A percentile compares a stretch with the other conserved stretches of the same genome.
Evolutionary conservation across 83 land plant species (phyloP).

Genomic region (Larix sibirica): DNA sequence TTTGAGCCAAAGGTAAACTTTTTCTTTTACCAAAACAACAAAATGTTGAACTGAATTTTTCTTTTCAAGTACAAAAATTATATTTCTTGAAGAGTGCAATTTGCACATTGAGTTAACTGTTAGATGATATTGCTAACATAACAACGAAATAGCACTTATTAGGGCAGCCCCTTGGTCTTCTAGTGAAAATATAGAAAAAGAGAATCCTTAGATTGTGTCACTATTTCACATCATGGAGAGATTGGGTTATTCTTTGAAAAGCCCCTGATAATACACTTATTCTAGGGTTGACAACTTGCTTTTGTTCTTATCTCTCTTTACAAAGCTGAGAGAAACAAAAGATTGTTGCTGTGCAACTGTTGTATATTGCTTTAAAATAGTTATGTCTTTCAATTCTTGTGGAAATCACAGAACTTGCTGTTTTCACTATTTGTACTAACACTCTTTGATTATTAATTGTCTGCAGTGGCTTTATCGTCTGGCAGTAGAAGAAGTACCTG

Average conservation of each 20-base stretch:
- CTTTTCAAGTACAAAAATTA: too few relatives aligned
- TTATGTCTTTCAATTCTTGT: not conserved
- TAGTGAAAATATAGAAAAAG: not conserved
- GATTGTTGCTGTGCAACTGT: not conserved
- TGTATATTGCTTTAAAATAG: not conserved
- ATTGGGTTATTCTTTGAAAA: too few relatives aligned
- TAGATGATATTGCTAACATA: too few relatives aligned
- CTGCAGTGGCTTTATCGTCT: slow-evolving; percentile 92
- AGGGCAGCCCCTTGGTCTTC: slow-evolving; percentile 10
- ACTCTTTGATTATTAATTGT: not conserved
- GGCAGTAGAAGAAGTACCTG: slow-evolving; percentile 96
- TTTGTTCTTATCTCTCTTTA: not conserved
- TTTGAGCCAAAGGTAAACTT: slow-evolving; percentile 95
- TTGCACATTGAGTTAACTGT: too few relatives aligned
- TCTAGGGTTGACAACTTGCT: not conserved
- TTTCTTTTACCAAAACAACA: not conserved
- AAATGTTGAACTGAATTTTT: too few relatives aligned
- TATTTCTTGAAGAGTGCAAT: too few relatives aligned
- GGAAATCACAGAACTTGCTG: not conserved
- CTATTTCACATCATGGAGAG: not conserved
- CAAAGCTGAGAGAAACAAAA: not conserved
- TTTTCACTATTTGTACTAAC: not conserved
- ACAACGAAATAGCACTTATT: too few relatives aligned
- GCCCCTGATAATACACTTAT: too few relatives aligned
- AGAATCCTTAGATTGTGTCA: not conserved